Percentiles rank a stretch among this genome's conserved stretches.
phyloP scores from a whole-genome alignment of 1,284 basidiomycete species.

The Irpex lacteus region DNA sequence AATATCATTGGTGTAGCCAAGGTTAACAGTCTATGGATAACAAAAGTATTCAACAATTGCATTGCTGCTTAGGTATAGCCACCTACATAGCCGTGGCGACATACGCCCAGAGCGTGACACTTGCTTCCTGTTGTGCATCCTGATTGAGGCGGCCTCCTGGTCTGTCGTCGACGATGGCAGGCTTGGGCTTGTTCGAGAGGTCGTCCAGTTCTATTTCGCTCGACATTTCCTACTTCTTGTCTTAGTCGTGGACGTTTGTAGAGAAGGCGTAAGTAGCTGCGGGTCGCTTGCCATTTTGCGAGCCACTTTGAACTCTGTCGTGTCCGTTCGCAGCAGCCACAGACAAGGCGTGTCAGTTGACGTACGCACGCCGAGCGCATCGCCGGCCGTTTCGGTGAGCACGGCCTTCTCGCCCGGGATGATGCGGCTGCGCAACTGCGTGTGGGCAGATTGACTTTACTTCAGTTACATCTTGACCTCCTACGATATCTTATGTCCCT shows the following conservation, averaged over 20 bases:
- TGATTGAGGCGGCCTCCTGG: slow-evolving; percentile 10
- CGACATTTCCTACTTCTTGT: slow-evolving; percentile 12
- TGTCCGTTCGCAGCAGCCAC: not conserved
- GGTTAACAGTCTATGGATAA: slow-evolving; percentile 34
- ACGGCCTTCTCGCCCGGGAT: not conserved
- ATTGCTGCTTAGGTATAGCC: not conserved
- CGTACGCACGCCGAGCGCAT: not conserved
- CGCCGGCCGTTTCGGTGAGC: not conserved
- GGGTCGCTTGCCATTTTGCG: not conserved
- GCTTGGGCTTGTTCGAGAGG: slow-evolving; percentile 18
- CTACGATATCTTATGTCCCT: not conserved
- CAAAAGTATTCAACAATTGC: not conserved
- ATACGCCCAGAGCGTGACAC: slow-evolving; percentile 46
- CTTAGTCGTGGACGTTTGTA: not conserved
- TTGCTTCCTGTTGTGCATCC: slow-evolving; percentile 20
- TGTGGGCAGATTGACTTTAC: not conserved
- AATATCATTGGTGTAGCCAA: slow-evolving; percentile 45
- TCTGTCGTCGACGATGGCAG: slow-evolving; percentile 6
- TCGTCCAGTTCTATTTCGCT: slow-evolving; percentile 31
- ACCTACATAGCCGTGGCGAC: slow-evolving; percentile 40
- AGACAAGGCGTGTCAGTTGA: not conserved
- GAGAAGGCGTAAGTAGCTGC: not conserved
- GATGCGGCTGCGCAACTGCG: not conserved
- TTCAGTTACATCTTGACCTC: not conserved
- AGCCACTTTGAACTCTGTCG: not conserved